Percentiles rank a stretch among this genome's conserved stretches.
Conservation (phyloP, 2,329 filamentous ascomycete species). For the Fusarium cyanostomum region DNA sequence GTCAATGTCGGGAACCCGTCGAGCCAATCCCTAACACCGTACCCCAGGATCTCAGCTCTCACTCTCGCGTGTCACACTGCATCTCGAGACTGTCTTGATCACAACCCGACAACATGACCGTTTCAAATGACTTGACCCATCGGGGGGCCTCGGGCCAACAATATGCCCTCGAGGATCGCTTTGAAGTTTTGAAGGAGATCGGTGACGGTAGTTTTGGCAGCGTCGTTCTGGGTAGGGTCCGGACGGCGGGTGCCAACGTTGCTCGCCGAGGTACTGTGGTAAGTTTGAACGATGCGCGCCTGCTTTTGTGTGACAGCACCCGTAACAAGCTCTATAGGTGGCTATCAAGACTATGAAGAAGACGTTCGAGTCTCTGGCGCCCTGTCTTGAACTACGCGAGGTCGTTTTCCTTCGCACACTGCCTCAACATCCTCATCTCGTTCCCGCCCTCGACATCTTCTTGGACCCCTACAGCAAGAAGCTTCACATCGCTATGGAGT, state of each 20-base stretch:
- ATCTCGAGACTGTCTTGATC: slow-evolving; percentile 30
- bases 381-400: slow-evolving; percentile 92
- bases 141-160: slow-evolving; percentile 69
- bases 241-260: slow-evolving; percentile 87
- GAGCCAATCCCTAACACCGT: slow-evolving; percentile 33
- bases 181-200: slow-evolving; percentile 97
- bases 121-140: slow-evolving; percentile 77
- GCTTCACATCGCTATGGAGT: slow-evolving; percentile 98
- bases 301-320: slow-evolving; percentile 17
- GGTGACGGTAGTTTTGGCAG: slow-evolving; percentile 99
- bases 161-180: slow-evolving; percentile 87
- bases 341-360: slow-evolving; percentile 99
- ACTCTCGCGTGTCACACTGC: slow-evolving; percentile 25
- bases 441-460: slow-evolving; percentile 98
- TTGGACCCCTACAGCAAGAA: slow-evolving; percentile 96
- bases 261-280: slow-evolving; percentile 93
- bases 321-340: slow-evolving; percentile 66
- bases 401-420: slow-evolving; percentile 95
- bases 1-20: slow-evolving; percentile 25
- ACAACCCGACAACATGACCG: slow-evolving; percentile 70
- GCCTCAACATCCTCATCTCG: slow-evolving; percentile 87
- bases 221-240: slow-evolving; percentile 89
- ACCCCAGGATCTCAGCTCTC: slow-evolving; percentile 32
- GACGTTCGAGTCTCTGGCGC: slow-evolving; percentile 90
- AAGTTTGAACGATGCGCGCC: slow-evolving; percentile 53